Evolutionary conservation across 345 rosid genomes (phyloP).

Genomic region (rapeseed (Brassica napus)): DNA sequence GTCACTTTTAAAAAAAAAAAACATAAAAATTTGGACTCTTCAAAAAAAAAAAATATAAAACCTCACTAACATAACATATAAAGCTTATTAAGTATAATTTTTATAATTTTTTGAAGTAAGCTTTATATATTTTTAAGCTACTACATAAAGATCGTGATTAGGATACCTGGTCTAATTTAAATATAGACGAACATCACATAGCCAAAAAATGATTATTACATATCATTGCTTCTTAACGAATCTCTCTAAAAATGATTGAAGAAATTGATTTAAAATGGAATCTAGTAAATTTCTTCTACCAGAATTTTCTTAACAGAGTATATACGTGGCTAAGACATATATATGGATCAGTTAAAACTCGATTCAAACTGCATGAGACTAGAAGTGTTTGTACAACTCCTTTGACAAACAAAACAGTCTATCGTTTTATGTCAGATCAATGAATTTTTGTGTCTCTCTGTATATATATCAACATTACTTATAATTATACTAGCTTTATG

Average conservation of each 20-base stretch:
- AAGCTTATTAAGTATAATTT: background rate
- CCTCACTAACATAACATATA: background rate
- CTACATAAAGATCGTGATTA: background rate
- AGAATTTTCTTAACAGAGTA: conserved; percentile 4
- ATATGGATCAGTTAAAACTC: conserved; percentile 3
- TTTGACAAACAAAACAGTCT: background rate
- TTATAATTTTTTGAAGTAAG: background rate
- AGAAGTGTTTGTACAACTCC: conserved; percentile 5
- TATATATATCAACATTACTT: background rate
- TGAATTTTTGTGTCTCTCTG: conserved; percentile 1
- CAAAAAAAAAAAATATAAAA: background rate
- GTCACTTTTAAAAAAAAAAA: background rate
- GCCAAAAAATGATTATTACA: background rate
- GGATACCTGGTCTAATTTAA: background rate
- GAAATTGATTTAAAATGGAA: background rate
- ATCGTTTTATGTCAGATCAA: background rate
- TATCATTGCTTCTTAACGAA: background rate
- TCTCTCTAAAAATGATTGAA: background rate
- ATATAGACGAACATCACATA: background rate
- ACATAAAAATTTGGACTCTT: background rate
- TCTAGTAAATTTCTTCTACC: background rate
- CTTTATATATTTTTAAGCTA: background rate
- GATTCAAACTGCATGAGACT: background rate
- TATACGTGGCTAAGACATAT: background rate
- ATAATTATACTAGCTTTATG: background rate